Evolutionary conservation across 768 basidiomycete species (phyloP), one percentile per base, ranked within the genome.

Genomic region (Suillus alpinus): DNA sequence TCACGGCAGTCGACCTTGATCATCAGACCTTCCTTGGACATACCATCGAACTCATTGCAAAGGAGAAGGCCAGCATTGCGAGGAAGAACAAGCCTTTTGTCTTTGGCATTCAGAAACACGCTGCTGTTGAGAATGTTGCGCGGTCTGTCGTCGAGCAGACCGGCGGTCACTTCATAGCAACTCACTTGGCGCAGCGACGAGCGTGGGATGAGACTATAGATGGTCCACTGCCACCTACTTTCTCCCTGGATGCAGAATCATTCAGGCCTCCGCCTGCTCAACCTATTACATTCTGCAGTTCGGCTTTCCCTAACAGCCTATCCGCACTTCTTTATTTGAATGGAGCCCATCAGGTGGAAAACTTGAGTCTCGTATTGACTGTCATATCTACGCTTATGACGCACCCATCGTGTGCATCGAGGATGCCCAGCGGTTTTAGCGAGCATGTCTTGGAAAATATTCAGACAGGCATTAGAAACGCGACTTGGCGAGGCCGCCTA

Each of bases 1-100:
- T 98, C 31, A 93, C 95, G 0, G 75, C 87, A 3, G 91, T 98
- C 23, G 95, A 94, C 72, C 77, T 98, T 46, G 97, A 99, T 75
- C 97, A 98, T 73, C 94, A 95, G 65, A 83, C 83, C 4, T 94
- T 96, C 70, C 81, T 99, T 29, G 97, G 97, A 0, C 71, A 83
- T 58, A 89, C 92, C 0, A 75, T 94, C 5, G 78, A 77, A 13
- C 83, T 79, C 32, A 98, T 98, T 58, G 84, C 95, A 0, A 76
- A 70, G 46, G 91, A 96, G 70, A 99, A 99, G 71, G 86, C 89
- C 0, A 86, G 84, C 2, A 97, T 98, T 55, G 86, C 87, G 16
- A 80, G 92, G 57, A 67, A 65, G 10, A 84, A 82, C 6, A 79
- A 76, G 60, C 82, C 86, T 1, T 85, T 92, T 63, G 74, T 95